These are phyloP conservation scores for Candida sphagnicola DNA, from an alignment of 805 yeast species.

Conservation along the genomic window DNA sequence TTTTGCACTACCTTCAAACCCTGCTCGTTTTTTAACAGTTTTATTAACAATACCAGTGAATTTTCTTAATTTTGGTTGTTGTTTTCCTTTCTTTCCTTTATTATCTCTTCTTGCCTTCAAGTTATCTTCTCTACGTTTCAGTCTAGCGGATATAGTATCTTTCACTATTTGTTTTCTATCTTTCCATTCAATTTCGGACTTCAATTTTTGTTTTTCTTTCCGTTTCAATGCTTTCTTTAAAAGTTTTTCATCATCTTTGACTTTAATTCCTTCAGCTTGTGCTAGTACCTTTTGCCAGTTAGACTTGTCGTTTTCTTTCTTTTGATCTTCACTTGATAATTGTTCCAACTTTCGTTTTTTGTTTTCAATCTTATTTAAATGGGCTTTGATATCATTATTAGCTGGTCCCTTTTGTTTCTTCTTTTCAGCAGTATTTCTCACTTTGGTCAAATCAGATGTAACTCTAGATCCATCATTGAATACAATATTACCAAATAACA, in stretches of 20 bases:
- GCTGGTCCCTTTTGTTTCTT: conserved; percentile 77
- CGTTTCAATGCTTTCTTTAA: conserved; percentile 81
- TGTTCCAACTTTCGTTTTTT: conserved; percentile 61
- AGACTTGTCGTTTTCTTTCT: conserved; percentile 61
- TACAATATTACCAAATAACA: conserved; percentile 76
- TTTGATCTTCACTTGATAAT: conserved; percentile 59
- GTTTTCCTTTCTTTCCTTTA: conserved; percentile 75
- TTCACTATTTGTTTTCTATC: conserved; percentile 81
- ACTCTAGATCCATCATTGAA: conserved; percentile 79
- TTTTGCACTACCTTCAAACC: conserved; percentile 76
- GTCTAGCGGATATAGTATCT: conserved; percentile 68
- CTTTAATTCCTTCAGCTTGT: conserved; percentile 83
- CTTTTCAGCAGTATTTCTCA: conserved; percentile 46
- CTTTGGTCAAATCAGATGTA: conserved; percentile 63
- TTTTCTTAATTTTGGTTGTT: conserved; percentile 66
- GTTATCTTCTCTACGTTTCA: conserved; percentile 89
- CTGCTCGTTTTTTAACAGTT: conserved; percentile 60
- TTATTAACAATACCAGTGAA: conserved; percentile 54
- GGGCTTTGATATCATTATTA: conserved; percentile 78
- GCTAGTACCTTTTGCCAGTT: conserved; percentile 83
- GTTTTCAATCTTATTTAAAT: conserved; percentile 68
- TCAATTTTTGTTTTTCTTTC: conserved; percentile 77
- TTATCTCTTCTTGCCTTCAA: conserved; percentile 79
- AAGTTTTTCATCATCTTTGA: conserved; percentile 86
- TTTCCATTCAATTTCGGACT: conserved; percentile 87